Conservation (phyloP, 2,329 filamentous ascomycete genomes). For the Clarireedia paspali region DNA sequence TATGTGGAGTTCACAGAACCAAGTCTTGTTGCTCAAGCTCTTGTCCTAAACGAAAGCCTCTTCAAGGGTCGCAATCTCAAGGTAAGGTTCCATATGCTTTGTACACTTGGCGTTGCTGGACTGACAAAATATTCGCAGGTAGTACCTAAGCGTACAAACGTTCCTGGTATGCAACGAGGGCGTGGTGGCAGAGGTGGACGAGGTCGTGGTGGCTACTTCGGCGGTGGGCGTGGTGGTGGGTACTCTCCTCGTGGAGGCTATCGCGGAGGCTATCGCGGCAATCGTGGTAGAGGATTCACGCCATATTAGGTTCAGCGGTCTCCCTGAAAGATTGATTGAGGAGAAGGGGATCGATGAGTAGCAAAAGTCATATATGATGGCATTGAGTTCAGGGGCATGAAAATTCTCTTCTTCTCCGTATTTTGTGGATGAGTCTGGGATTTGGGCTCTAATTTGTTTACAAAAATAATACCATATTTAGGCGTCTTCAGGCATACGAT, state of each 20-base stretch:
- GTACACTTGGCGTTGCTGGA: neutral
- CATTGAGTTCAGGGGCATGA: neutral
- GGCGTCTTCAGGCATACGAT: neutral
- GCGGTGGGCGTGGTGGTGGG: conserved; percentile 26
- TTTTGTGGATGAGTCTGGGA: neutral
- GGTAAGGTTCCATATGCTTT: conserved; percentile 42
- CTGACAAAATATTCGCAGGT: conserved; percentile 42
- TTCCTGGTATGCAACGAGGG: conserved; percentile 87
- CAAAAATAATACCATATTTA: neutral
- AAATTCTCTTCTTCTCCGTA: neutral
- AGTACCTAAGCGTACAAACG: conserved; percentile 88
- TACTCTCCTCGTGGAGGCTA: conserved; percentile 48
- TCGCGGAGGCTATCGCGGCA: conserved; percentile 49
- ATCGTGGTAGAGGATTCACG: conserved; percentile 48
- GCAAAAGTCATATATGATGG: neutral
- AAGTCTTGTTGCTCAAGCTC: conserved; percentile 81
- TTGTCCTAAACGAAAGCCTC: conserved; percentile 92
- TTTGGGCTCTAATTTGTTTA: neutral
- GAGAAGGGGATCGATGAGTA: neutral
- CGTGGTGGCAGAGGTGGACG: conserved; percentile 44
- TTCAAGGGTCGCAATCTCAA: conserved; percentile 95
- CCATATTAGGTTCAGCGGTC: conserved; percentile 46
- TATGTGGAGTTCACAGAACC: conserved; percentile 98
- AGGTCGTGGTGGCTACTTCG: conserved; percentile 38
- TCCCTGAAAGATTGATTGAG: neutral